Evolutionary conservation across 2,329 filamentous ascomycete species (phyloP).

Genomic region (Colletotrichum cuscutae): DNA sequence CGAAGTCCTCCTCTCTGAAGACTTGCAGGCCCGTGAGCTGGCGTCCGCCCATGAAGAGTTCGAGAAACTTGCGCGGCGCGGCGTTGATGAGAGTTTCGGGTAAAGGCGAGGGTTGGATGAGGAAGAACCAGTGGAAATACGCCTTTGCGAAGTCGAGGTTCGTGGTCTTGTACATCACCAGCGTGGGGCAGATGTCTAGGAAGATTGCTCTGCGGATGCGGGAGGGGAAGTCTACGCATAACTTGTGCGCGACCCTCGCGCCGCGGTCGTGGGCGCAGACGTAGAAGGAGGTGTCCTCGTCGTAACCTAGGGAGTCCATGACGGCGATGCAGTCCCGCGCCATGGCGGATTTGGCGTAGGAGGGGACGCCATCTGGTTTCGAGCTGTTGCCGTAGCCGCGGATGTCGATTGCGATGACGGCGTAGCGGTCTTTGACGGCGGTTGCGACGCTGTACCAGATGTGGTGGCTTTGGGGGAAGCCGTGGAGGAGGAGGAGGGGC

Average conservation of each 20-base stretch:
- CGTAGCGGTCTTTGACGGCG: slow-evolving; percentile 51
- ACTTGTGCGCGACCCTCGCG: slow-evolving; percentile 63
- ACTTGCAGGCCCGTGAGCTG: slow-evolving; percentile 46
- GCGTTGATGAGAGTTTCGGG: slow-evolving; percentile 58
- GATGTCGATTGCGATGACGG: slow-evolving; percentile 57
- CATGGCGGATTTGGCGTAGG: slow-evolving; percentile 61
- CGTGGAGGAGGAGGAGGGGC: slow-evolving; percentile 59
- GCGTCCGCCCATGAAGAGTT: slow-evolving; percentile 53
- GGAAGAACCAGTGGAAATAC: slow-evolving; percentile 70
- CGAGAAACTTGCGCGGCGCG: slow-evolving; percentile 50
- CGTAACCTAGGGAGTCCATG: slow-evolving; percentile 55
- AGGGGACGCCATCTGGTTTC: slow-evolving; percentile 48
- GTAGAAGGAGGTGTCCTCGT: slow-evolving; percentile 46
- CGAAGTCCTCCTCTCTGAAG: slow-evolving; percentile 47
- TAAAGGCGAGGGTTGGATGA: slow-evolving; percentile 62
- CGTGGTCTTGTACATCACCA: slow-evolving; percentile 61
- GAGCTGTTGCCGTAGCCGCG: slow-evolving; percentile 63
- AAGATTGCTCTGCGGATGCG: slow-evolving; percentile 55
- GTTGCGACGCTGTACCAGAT: slow-evolving; percentile 62
- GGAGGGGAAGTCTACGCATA: slow-evolving; percentile 57
- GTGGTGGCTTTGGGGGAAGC: slow-evolving; percentile 62
- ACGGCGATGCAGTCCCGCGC: slow-evolving; percentile 56
- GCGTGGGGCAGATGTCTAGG: slow-evolving; percentile 65
- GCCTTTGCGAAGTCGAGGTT: slow-evolving; percentile 54
- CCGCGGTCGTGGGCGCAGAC: slow-evolving; percentile 68